Conservation (phyloP, 371 early-diverging fungal species). For the Apophysomyces variabilis region DNA sequence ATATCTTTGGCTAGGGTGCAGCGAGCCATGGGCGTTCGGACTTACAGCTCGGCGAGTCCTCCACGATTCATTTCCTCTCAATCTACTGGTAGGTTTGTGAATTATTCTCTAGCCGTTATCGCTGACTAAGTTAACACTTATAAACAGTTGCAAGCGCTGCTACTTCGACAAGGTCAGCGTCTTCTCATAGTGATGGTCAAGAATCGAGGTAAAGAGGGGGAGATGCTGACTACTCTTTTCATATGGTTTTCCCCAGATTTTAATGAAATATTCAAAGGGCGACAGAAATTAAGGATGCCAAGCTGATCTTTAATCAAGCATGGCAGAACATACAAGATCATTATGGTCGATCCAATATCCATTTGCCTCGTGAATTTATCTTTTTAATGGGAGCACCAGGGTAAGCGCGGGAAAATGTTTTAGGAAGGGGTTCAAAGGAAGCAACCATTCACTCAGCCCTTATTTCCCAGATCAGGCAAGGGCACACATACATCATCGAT, state of each 20-base stretch:
- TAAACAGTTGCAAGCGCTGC: slow-evolving; percentile 1
- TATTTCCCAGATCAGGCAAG: slow-evolving; percentile 54
- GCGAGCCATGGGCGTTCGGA: not conserved
- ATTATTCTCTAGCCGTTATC: not conserved
- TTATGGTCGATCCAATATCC: slow-evolving; percentile 63
- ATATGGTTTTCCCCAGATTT: not conserved
- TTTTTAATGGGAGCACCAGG: slow-evolving; percentile 78
- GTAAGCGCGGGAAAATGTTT: slow-evolving; percentile 19
- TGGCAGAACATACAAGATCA: slow-evolving; percentile 71
- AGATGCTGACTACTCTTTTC: not conserved
- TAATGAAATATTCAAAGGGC: slow-evolving; percentile 26
- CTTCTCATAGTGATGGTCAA: not conserved
- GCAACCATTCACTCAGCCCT: not conserved
- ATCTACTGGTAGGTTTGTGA: not conserved
- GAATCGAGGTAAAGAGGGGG: not conserved
- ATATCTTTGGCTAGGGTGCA: not conserved
- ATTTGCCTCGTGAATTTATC: slow-evolving; percentile 68
- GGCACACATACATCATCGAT: slow-evolving; percentile 74
- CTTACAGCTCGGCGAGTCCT: slow-evolving; percentile 2
- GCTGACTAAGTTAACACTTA: not conserved
- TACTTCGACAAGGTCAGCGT: not conserved
- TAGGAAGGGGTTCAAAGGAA: not conserved
- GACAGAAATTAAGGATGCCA: slow-evolving; percentile 68
- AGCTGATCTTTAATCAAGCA: slow-evolving; percentile 70
- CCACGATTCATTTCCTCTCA: slow-evolving; percentile 1